These are phyloP conservation scores for Dendrocalamus sinicus DNA, from an alignment of 176 grass and related monocot genomes.

Conservation along the genomic window DNA sequence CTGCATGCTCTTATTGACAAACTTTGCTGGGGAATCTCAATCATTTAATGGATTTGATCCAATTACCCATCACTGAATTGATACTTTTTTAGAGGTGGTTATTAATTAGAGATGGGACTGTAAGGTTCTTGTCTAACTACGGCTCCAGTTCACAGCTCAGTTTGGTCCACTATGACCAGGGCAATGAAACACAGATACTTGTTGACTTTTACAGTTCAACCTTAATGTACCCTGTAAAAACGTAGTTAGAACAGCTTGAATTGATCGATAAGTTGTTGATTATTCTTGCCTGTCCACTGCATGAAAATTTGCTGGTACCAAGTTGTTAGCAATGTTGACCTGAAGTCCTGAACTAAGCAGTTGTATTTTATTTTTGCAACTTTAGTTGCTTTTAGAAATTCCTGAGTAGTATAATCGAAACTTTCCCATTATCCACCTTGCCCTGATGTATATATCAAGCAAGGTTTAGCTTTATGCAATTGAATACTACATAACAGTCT, in stretches of 20 bases:
- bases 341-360: conserved; percentile 13
- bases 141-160: neutral
- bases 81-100: neutral
- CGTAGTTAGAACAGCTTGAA: conserved; percentile 16
- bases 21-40: neutral
- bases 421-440: no score
- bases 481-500: no score
- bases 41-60: conserved; percentile 6
- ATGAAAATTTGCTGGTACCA: neutral
- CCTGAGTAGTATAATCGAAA: no score
- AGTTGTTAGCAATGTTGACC: neutral
- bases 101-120: conserved; percentile 23
- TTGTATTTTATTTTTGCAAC: no score
- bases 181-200: neutral
- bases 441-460: no score
- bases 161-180: neutral
- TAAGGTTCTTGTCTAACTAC: conserved; percentile 31
- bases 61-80: neutral
- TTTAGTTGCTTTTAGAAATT: no score
- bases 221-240: neutral
- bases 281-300: neutral
- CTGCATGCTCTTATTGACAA: neutral
- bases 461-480: no score
- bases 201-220: neutral
- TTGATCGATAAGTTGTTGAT: neutral